Percentiles rank a stretch among this genome's conserved stretches.
Evolutionary conservation across 352 stramenopile genomes (phyloP).

Genomic region (Pythium insidiosum): DNA sequence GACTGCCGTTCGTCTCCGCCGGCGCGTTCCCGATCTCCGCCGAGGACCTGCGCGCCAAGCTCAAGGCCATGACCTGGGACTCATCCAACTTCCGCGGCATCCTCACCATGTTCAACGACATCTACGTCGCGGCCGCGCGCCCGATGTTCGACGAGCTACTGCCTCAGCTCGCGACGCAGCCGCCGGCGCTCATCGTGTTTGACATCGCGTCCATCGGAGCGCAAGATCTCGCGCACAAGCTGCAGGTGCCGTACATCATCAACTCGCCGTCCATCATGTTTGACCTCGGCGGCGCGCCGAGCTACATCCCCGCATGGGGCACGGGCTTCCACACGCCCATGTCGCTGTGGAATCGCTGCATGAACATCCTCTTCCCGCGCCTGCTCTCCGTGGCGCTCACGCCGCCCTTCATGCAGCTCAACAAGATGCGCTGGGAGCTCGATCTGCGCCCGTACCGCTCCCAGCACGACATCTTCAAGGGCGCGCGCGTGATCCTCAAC

Average conservation of each 20-base stretch:
- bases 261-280: slow-evolving; percentile 86
- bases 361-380: slow-evolving; percentile 86
- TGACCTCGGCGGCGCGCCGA: slow-evolving; percentile 56
- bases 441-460: slow-evolving; percentile 62
- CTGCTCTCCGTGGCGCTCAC: slow-evolving; percentile 80
- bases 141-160: slow-evolving; percentile 77
- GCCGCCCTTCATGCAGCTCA: slow-evolving; percentile 85
- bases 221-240: slow-evolving; percentile 70
- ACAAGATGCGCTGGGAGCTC: slow-evolving; percentile 79
- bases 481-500: slow-evolving; percentile 78
- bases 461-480: slow-evolving; percentile 86
- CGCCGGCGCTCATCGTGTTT: slow-evolving; percentile 66
- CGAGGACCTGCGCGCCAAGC: slow-evolving; percentile 56
- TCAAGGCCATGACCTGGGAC: slow-evolving; percentile 75
- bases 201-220: slow-evolving; percentile 80
- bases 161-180: slow-evolving; percentile 24
- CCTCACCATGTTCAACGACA: slow-evolving; percentile 85
- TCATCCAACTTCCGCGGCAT: slow-evolving; percentile 80
- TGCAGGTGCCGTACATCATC: slow-evolving; percentile 65
- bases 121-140: slow-evolving; percentile 66
- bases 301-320: slow-evolving; percentile 80
- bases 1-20: slow-evolving; percentile 60
- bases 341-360: slow-evolving; percentile 84
- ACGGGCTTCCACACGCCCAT: slow-evolving; percentile 76
- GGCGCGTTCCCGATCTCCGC: slow-evolving; percentile 67